Conservation (phyloP, 306 rosid genomes). For the Quillaja saponaria region DNA sequence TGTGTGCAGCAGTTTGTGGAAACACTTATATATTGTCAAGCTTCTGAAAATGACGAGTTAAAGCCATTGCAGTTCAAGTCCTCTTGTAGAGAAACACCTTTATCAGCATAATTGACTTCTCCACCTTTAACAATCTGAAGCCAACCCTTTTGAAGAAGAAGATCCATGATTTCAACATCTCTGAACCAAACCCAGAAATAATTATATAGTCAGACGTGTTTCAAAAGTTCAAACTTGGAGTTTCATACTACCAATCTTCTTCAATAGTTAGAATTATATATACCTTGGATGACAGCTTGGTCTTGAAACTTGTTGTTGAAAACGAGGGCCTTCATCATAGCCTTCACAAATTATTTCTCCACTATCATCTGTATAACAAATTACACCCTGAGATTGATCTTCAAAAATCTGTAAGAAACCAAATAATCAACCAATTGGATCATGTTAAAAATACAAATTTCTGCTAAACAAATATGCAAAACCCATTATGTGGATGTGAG, state of each 20-base stretch:
- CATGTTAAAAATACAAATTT: too few relatives aligned
- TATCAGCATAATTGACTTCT: constrained; percentile 46
- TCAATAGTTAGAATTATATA: not conserved
- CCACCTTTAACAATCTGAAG: constrained; percentile 54
- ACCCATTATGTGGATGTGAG: not conserved
- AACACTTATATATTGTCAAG: constrained; percentile 31
- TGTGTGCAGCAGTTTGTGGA: constrained; percentile 17
- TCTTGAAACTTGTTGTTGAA: constrained; percentile 50
- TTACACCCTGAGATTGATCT: constrained; percentile 69
- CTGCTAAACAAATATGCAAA: not conserved
- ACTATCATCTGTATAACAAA: constrained; percentile 77
- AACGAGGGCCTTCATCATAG: constrained; percentile 84
- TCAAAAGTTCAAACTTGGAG: constrained; percentile 8
- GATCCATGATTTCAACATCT: constrained; percentile 62
- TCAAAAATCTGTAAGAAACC: constrained; percentile 65
- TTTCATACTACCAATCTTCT: not conserved
- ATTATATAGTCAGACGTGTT: not conserved
- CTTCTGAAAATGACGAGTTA: constrained; percentile 45
- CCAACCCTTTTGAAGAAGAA: constrained; percentile 61
- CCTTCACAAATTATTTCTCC: constrained; percentile 93
- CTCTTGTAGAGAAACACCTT: constrained; percentile 51
- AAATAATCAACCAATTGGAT: not conserved
- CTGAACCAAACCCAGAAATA: constrained; percentile 34
- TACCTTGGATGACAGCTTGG: constrained; percentile 52
- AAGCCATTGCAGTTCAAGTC: constrained; percentile 65